These are phyloP conservation scores for Hibiscus mutabilis DNA, from an alignment of 345 rosid species.

Conservation along the genomic window DNA sequence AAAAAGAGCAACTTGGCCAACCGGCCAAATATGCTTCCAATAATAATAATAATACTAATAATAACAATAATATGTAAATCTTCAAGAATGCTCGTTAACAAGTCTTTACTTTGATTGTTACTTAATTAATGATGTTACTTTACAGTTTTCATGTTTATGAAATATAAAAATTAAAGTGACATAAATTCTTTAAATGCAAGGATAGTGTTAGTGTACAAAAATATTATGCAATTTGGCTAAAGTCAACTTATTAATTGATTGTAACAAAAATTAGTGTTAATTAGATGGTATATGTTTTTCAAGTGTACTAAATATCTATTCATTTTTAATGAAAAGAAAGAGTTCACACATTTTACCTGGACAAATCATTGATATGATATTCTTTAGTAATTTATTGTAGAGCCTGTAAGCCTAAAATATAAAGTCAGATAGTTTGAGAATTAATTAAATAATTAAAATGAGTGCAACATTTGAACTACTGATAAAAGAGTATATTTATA, in stretches of 20 bases:
- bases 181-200: background rate
- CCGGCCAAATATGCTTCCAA: too few relatives aligned
- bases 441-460: background rate
- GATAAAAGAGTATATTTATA: background rate
- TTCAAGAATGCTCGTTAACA: too few relatives aligned
- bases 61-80: too few relatives aligned
- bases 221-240: background rate
- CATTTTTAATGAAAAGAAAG: background rate
- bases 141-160: background rate
- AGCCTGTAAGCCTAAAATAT: background rate
- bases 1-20: too few relatives aligned
- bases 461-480: conserved; percentile 6
- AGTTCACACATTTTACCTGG: conserved; percentile 5
- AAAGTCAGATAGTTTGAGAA: background rate
- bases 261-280: background rate
- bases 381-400: background rate
- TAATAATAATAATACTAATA: too few relatives aligned
- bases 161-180: background rate
- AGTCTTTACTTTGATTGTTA: background rate
- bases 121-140: background rate
- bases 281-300: background rate
- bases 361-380: background rate
- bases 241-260: conserved; percentile 4
- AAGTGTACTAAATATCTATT: background rate
- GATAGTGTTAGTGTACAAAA: background rate